A percentile compares a stretch with the other conserved stretches of the same genome.
These are phyloP conservation scores for Carex sylvatica DNA, from an alignment of 202 grass and related monocot species.

Conservation along the genomic window DNA sequence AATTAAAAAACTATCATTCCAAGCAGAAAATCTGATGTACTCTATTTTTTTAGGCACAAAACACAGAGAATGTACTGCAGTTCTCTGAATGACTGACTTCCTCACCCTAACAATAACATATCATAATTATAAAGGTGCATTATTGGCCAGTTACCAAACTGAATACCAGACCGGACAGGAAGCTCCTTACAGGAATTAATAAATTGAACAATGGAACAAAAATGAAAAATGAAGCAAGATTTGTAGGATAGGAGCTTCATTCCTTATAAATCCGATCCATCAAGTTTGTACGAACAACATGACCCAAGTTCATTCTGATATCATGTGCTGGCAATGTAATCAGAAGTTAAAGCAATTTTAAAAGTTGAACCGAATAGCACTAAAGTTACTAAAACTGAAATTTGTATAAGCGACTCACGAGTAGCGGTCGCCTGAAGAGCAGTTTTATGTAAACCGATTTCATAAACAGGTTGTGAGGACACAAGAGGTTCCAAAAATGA, in stretches of 20 bases:
- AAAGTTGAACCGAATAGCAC: neutral
- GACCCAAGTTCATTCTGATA: neutral
- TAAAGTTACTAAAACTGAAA: neutral
- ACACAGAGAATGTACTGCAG: neutral
- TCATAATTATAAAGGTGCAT: neutral
- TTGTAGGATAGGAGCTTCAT: neutral
- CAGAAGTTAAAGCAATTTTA: neutral
- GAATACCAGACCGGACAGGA: neutral
- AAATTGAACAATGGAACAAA: neutral
- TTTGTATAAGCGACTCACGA: slow-evolving; percentile 37
- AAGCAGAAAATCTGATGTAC: neutral
- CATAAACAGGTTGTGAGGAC: slow-evolving; percentile 45
- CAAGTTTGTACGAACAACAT: too few species aligned
- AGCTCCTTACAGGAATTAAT: neutral
- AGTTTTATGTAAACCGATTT: slow-evolving; percentile 49
- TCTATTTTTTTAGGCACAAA: too few species aligned
- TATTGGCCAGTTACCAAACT: neutral
- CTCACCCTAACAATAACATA: neutral
- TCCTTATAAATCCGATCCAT: neutral
- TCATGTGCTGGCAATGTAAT: neutral
- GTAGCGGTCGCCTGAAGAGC: slow-evolving; percentile 52
- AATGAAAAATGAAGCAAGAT: neutral
- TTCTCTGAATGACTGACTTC: neutral
- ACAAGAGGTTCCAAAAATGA: slow-evolving; percentile 45
- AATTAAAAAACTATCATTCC: neutral